phyloP scores from a whole-genome alignment of 305 asterid genomes.

The Euphrasia arctica region DNA sequence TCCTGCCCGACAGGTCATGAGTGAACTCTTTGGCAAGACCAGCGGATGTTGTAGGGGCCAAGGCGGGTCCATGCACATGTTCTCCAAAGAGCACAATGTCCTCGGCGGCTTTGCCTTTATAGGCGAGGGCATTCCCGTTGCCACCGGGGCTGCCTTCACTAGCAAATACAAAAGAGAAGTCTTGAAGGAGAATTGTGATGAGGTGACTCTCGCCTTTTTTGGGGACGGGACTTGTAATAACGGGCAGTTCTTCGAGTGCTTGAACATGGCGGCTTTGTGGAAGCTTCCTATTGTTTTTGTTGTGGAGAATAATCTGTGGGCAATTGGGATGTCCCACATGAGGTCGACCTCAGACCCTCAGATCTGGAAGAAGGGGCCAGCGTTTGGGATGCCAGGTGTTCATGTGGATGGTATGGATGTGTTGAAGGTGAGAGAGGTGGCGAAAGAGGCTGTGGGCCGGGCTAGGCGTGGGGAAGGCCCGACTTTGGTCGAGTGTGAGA shows the following conservation, averaged over 20 bases:
- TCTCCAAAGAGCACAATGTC: slow-evolving; percentile 90
- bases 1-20: slow-evolving; percentile 90
- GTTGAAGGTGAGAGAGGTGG: slow-evolving; percentile 96
- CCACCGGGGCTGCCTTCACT: slow-evolving; percentile 94
- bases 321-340: slow-evolving; percentile 97
- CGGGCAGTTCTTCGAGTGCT: slow-evolving; percentile 95
- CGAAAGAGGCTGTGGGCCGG: slow-evolving; percentile 85
- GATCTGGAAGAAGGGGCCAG: slow-evolving; percentile 97
- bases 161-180: slow-evolving; percentile 85
- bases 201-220: slow-evolving; percentile 85
- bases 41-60: slow-evolving; percentile 99
- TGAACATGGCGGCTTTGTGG: slow-evolving; percentile 99
- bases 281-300: slow-evolving; percentile 91
- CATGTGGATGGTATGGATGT: slow-evolving; percentile 99
- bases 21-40: slow-evolving; percentile 95
- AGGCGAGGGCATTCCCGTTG: slow-evolving; percentile 96
- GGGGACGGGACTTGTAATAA: slow-evolving; percentile 98
- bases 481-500: slow-evolving; percentile 94
- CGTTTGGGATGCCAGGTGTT: slow-evolving; percentile 97
- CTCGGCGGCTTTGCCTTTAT: slow-evolving; percentile 97
- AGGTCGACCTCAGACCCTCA: slow-evolving; percentile 92
- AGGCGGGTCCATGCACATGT: slow-evolving; percentile 99
- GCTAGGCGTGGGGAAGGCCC: slow-evolving; percentile 99
- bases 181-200: slow-evolving; percentile 82
- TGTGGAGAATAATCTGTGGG: slow-evolving; percentile 99